Evolutionary conservation across 495 filamentous ascomycete genomes (phyloP), one percentile per base, ranked within the genome.

Genomic region (Aeminium ludgeri): DNA sequence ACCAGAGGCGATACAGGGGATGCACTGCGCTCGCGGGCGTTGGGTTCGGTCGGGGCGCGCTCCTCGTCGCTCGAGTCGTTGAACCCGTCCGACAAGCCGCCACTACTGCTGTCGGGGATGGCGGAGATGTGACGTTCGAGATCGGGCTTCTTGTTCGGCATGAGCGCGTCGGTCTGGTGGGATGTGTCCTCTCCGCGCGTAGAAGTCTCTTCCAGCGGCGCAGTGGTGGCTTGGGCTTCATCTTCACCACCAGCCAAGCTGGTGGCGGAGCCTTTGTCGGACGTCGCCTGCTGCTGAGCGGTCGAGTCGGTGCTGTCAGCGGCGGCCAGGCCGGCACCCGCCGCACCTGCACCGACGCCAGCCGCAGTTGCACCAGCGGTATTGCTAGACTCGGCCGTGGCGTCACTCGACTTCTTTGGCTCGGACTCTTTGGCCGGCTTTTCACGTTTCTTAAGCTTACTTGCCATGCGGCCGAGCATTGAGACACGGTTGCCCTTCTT

Each of bases 81-180:
- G 17, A 25, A 30, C 13, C 18, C 25, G 12, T 40, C 38, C 10
- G 12, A 23, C 7, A 18, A 23, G 19, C 10, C 5, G 13, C 23
- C 29, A 31, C 12, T n/a, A 18, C 29, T 42, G 20, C 37, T 41
- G 18, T 34, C 30, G 10, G n/a, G 27, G 35, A 46, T 34, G 10
- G n/a, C 12, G 6, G 44, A 34, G 15, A 46, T 40, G 20, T 46
- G 44, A 12, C 44, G 13, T 16, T 46, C 44, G 13, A 46, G 36
- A 20, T 46, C 27, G 2, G 44, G 44, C 7, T 33, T 46, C 37
- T 19, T 38, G 13, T 16, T 46, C 44, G 13, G 41, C 27, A 31
- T 46, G 16, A 6, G 37, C 30, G 3, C 38, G 12, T 19, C 17
- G 38, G 25, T 31, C 10, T 40, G 23, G 16, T 30, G 12, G 11